Evolutionary conservation across 2,329 filamentous ascomycete genomes (phyloP).

Genomic region (Verticillium isaacii): DNA sequence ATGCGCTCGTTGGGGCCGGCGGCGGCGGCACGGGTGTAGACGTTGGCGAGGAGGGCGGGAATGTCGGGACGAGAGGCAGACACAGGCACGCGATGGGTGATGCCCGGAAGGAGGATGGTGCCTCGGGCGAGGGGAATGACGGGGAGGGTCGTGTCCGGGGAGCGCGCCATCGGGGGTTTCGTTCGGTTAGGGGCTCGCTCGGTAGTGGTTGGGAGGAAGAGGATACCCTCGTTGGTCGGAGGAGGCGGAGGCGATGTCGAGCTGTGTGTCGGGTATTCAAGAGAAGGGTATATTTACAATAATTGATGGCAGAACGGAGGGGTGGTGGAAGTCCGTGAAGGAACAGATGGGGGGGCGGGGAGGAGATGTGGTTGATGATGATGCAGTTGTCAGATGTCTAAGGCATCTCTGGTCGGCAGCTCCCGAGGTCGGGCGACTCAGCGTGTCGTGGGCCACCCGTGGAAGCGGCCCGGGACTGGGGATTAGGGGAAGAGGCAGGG

Average conservation of each 20-base stretch:
- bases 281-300: neutral
- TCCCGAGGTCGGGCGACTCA: neutral
- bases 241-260: neutral
- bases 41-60: conserved; percentile 76
- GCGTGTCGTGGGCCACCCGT: neutral
- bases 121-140: conserved; percentile 79
- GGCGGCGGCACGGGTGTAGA: conserved; percentile 72
- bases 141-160: conserved; percentile 50
- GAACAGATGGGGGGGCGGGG: neutral
- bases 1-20: conserved; percentile 61
- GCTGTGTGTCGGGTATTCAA: neutral
- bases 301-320: neutral
- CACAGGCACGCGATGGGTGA: conserved; percentile 79
- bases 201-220: neutral
- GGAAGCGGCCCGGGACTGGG: neutral
- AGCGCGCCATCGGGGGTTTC: conserved; percentile 17
- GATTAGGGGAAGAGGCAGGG: neutral
- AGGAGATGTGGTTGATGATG: neutral
- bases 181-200: neutral
- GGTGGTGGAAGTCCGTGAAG: neutral
- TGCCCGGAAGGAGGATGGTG: conserved; percentile 78
- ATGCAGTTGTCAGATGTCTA: neutral
- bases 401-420: neutral
- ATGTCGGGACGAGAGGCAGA: conserved; percentile 78
- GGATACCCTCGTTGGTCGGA: neutral